Base-by-base conservation (phyloP, 371 early-diverging fungal species). In the Syncephalastrum sp. region DNA sequence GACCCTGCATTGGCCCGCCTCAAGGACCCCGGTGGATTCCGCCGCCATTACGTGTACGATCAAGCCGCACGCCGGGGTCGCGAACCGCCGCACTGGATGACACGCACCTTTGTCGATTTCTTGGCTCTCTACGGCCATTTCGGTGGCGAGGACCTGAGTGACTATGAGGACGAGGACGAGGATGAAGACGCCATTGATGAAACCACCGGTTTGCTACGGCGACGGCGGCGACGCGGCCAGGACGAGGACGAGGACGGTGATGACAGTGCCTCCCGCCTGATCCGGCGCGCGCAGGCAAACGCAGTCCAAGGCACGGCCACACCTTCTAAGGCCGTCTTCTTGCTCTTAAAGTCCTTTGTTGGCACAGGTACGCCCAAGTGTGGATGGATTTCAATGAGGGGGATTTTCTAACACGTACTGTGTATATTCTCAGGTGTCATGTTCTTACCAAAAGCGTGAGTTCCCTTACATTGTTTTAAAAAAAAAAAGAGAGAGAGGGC, bases 81-180 rank as follows among this genome's bases (percentile, higher is more conserved):
- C 29, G 68, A 77, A 13, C 85, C 84, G 21, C 82, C 88, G 25
- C 79, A 83, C 52, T 80, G 91, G 54, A 76, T 95, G 70, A 93
- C 96, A 2, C 75, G 85, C 43, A 91, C 88, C 60, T 97, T 95
- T 82, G 87, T 95, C 46, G 96, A 96, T 67, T 96, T 95, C 63
- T 78, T 96, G 65, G 91, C 89, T 24, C 76, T 97, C 58, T 96
- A 91, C 64, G 95, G 95, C n/a, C 93, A 93, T 63, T 97, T 94
- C 70, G 97, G 94, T 27, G 98, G 97, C 54, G 79, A 78, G 25
- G 79, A 78, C 51, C 49, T 73, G 27, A 71, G 73, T 27, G 75
- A 78, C 27, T 67, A 70, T 33, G 75, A 74, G 41, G 79, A 59
- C 3, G 72, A 68, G 43, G 63, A 64, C 0, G 67, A 65, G 21